These are phyloP conservation scores for Phytophthora syringae DNA, from an alignment of 352 stramenopile species.

Conservation along the genomic window DNA sequence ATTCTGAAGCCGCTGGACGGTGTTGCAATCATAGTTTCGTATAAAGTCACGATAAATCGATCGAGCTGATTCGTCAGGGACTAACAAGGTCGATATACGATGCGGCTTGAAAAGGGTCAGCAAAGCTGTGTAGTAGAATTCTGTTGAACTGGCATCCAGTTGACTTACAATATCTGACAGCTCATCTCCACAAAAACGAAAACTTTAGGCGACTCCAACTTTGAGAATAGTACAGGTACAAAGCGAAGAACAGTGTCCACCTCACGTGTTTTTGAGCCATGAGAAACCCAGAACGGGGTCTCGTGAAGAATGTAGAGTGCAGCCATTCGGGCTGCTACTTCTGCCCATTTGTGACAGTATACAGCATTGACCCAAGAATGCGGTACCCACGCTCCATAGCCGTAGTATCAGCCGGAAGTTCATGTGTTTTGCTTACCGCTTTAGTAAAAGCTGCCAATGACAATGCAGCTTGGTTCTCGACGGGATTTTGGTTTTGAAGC, in stretches of 20 bases:
- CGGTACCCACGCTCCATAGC: slow-evolving; percentile 9
- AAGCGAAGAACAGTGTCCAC: too few species aligned
- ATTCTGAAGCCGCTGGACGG: neutral
- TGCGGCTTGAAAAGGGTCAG: slow-evolving; percentile 24
- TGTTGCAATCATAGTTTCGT: neutral
- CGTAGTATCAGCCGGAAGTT: slow-evolving; percentile 3
- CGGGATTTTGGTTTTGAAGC: slow-evolving; percentile 33
- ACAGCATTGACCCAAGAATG: slow-evolving; percentile 28
- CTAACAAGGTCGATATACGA: too few species aligned
- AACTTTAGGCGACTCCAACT: too few species aligned
- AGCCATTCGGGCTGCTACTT: slow-evolving; percentile 22
- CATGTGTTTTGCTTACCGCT: neutral
- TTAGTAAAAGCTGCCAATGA: slow-evolving; percentile 25
- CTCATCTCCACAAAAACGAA: too few species aligned
- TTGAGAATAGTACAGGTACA: too few species aligned
- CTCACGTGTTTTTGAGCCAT: too few species aligned
- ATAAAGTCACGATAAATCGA: neutral
- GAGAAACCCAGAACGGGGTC: slow-evolving; percentile 30
- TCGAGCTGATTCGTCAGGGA: too few species aligned
- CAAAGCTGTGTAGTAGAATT: slow-evolving; percentile 6
- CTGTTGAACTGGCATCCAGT: too few species aligned
- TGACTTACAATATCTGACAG: too few species aligned
- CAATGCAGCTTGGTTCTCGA: slow-evolving; percentile 28
- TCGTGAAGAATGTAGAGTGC: slow-evolving; percentile 14
- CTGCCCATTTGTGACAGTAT: slow-evolving; percentile 19